A percentile compares a stretch with the other conserved stretches of the same genome.
phyloP scores from a whole-genome alignment of 1,284 basidiomycete species.

The Marasmius oreades region DNA sequence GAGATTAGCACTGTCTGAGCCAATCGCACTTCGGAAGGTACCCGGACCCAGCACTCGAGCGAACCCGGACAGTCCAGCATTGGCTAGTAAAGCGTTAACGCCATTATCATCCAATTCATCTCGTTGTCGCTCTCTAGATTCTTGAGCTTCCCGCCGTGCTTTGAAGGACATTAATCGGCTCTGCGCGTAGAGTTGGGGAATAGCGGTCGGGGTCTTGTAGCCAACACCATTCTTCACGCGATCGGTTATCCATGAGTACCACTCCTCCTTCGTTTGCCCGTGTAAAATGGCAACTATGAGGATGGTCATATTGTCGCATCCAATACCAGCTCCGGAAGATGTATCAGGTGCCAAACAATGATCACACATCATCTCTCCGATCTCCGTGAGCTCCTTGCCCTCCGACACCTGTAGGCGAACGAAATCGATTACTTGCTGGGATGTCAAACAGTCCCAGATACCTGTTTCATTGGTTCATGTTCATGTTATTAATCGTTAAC shows the following conservation, averaged over 20 bases:
- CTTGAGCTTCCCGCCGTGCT: conserved; percentile 49
- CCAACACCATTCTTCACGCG: conserved; percentile 77
- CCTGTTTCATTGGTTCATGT: conserved; percentile 42
- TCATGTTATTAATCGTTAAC: neutral
- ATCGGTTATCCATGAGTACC: conserved; percentile 90
- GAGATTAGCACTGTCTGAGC: conserved; percentile 46
- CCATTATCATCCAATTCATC: conserved; percentile 31
- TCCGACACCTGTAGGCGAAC: conserved; percentile 83
- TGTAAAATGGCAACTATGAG: conserved; percentile 87
- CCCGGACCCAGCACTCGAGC: conserved; percentile 50
- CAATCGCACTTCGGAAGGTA: conserved; percentile 49
- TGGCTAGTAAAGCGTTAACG: conserved; percentile 21
- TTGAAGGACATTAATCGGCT: conserved; percentile 58
- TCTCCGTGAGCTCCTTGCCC: conserved; percentile 76
- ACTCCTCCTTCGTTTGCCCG: conserved; percentile 87
- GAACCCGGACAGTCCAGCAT: conserved; percentile 33
- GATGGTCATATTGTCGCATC: conserved; percentile 99
- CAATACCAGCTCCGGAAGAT: conserved; percentile 87
- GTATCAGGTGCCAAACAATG: conserved; percentile 94
- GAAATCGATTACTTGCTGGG: conserved; percentile 92
- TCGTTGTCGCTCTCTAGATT: conserved; percentile 53
- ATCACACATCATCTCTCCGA: conserved; percentile 90
- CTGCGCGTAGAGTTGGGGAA: conserved; percentile 67
- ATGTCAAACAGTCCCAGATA: conserved; percentile 97
- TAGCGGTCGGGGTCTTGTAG: conserved; percentile 64